phyloP scores from a whole-genome alignment of 768 basidiomycete species.

The Lactarius sanguifluus region DNA sequence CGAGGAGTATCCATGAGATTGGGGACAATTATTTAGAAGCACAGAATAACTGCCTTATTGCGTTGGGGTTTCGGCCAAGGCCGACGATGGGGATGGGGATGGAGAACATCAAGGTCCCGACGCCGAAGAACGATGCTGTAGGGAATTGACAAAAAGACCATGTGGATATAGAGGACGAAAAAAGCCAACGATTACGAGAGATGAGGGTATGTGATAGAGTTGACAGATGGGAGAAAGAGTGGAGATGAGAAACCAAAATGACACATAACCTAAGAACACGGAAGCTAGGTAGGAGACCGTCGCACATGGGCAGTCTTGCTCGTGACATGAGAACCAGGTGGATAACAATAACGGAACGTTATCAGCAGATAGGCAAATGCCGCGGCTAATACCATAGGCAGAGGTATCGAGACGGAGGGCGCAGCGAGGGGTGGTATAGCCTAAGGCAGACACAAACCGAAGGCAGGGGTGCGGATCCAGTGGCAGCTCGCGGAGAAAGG shows the following conservation, averaged over 20 bases:
- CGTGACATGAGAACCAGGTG: not conserved
- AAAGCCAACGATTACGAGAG: not conserved
- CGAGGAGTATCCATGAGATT: constrained; percentile 11
- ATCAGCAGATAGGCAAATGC: not conserved
- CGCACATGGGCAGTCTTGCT: not conserved
- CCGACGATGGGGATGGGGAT: constrained; percentile 11
- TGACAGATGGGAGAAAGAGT: not conserved
- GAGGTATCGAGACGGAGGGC: not conserved
- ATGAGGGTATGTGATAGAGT: not conserved
- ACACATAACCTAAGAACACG: not conserved
- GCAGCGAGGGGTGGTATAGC: not conserved
- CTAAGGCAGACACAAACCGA: not conserved
- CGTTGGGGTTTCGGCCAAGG: constrained; percentile 8
- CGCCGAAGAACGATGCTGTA: not conserved
- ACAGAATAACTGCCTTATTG: not conserved
- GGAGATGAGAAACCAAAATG: not conserved
- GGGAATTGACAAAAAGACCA: constrained; percentile 2
- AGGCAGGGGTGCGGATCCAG: not conserved
- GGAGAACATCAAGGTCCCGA: not conserved
- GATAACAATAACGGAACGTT: not conserved
- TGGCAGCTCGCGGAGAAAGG: not conserved
- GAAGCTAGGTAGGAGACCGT: not conserved
- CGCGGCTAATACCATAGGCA: not conserved
- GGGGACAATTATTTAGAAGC: constrained; percentile 11
- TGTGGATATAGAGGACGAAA: constrained; percentile 1